phyloP scores from a whole-genome alignment of 257 asterid species.

The Nicotiana tomentosiformis region DNA sequence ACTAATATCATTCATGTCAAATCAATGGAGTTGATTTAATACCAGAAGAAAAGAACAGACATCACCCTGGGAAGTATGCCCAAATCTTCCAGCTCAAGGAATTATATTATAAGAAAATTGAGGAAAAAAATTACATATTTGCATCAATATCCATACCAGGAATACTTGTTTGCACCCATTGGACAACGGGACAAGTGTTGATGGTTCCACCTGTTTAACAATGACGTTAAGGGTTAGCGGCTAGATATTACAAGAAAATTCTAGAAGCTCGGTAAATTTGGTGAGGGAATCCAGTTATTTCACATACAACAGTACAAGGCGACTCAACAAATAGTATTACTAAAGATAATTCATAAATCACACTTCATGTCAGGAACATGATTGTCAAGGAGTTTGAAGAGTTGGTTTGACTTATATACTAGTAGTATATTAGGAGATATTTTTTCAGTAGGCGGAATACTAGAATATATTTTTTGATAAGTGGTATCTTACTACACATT shows the following conservation, averaged over 20 bases:
- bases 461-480: not conserved
- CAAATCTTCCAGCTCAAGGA: not conserved
- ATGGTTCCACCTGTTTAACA: slow-evolving; percentile 82
- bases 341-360: not conserved
- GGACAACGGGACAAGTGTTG: slow-evolving; percentile 84
- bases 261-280: slow-evolving; percentile 2
- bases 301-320: not conserved
- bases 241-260: not conserved
- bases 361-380: not conserved
- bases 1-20: not conserved
- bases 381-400: not conserved
- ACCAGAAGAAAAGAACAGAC: not conserved
- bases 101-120: not conserved
- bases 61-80: not conserved
- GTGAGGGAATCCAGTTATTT: not conserved
- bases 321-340: not conserved
- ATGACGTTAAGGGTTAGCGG: slow-evolving; percentile 13
- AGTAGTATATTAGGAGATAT: not conserved
- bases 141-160: slow-evolving; percentile 46
- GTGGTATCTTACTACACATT: not conserved
- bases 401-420: not conserved
- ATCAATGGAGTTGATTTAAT: not conserved
- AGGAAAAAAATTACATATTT: not conserved
- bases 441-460: not conserved
- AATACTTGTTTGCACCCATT: slow-evolving; percentile 97